A percentile compares a stretch with the other conserved stretches of the same genome.
Conservation (phyloP, 2,329 filamentous ascomycete species). For the Claviceps spartinae region DNA sequence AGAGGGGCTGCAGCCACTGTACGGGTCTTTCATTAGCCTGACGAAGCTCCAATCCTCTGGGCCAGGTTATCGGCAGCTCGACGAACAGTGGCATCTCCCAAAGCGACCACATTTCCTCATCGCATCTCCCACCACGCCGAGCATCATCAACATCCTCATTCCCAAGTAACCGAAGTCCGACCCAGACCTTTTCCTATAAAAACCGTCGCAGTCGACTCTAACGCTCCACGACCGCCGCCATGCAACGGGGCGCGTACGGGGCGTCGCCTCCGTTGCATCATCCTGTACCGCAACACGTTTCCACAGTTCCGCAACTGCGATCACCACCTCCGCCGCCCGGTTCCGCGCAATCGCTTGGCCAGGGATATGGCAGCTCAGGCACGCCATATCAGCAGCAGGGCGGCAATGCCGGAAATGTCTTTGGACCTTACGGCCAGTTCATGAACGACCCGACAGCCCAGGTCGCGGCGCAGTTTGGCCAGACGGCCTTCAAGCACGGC, state of each 20-base stretch:
- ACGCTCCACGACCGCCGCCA: conserved; percentile 22
- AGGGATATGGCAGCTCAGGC: conserved; percentile 41
- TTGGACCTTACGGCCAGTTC: conserved; percentile 74
- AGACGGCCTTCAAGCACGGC: conserved; percentile 79
- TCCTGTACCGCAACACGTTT: conserved; percentile 95
- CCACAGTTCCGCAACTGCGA: conserved; percentile 89
- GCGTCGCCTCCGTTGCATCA: conserved; percentile 92
- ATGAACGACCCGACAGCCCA: conserved; percentile 93
- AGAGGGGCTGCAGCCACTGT: too few species aligned
- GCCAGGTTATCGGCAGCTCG: too few species aligned
- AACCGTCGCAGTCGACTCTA: background rate
- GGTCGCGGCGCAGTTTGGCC: conserved; percentile 87
- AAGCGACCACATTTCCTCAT: conserved; percentile 24
- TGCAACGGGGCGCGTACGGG: conserved; percentile 78
- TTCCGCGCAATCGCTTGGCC: conserved; percentile 52
- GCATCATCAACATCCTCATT: background rate
- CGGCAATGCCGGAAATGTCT: conserved; percentile 37
- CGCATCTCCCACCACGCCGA: conserved; percentile 8
- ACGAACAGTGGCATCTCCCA: conserved; percentile 7
- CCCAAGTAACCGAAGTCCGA: background rate
- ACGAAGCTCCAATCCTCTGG: too few species aligned
- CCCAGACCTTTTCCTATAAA: background rate
- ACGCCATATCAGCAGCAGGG: conserved; percentile 62
- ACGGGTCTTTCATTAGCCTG: too few species aligned
- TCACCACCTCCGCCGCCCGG: conserved; percentile 75